A percentile compares a stretch with the other conserved stretches of the same genome.
phyloP scores from a whole-genome alignment of 2,329 filamentous ascomycete species.

The Trichoderma atroviride region DNA sequence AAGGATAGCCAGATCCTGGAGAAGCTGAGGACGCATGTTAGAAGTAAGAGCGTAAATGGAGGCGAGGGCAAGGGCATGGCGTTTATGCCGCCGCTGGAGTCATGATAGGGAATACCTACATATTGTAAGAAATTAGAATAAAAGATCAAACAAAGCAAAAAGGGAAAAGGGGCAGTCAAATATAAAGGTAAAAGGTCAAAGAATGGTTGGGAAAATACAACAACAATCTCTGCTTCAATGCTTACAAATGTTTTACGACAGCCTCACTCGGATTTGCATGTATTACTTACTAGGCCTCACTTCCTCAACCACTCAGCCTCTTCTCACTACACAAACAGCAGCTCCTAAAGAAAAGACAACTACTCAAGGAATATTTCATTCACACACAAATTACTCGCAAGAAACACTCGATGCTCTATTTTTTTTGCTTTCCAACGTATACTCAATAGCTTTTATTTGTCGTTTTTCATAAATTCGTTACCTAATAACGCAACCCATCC shows the following conservation, averaged over 20 bases:
- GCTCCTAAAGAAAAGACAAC: neutral
- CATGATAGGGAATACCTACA: neutral
- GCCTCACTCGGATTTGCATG: neutral
- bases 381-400: neutral
- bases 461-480: conserved; percentile 45
- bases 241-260: neutral
- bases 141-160: neutral
- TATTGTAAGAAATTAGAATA: neutral
- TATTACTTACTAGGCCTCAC: neutral
- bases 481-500: conserved; percentile 42
- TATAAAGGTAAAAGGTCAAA: neutral
- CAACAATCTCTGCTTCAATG: neutral
- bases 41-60: conserved; percentile 53
- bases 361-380: neutral
- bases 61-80: conserved; percentile 53
- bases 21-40: conserved; percentile 80
- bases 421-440: conserved; percentile 14
- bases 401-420: neutral
- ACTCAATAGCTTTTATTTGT: conserved; percentile 44
- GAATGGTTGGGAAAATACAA: neutral
- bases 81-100: conserved; percentile 57
- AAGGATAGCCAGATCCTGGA: conserved; percentile 76
- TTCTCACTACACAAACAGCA: neutral
- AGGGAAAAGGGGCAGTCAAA: neutral
- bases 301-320: neutral